Percentiles rank a stretch among this genome's conserved stretches.
phyloP scores from a whole-genome alignment of 108 stramenopile genomes.

The Asterionellopsis glacialis region DNA sequence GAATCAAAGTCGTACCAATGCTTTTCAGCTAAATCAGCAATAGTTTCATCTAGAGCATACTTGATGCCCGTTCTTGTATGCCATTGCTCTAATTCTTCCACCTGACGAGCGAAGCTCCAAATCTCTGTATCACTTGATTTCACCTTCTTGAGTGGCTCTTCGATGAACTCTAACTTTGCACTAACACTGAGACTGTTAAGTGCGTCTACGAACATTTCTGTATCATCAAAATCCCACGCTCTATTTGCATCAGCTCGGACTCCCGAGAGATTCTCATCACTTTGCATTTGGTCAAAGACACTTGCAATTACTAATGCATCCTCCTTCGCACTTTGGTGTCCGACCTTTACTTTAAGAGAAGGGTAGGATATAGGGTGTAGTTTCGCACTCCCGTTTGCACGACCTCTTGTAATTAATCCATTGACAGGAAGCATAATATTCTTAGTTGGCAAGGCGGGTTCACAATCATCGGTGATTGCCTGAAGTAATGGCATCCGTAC shows the following conservation, averaged over 20 bases:
- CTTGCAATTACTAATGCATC: conserved; percentile 39
- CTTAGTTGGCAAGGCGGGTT: neutral
- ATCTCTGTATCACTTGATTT: conserved; percentile 10
- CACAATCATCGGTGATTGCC: conserved; percentile 32
- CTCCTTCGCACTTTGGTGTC: conserved; percentile 34
- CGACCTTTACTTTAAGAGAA: conserved; percentile 79
- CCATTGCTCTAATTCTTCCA: conserved; percentile 47
- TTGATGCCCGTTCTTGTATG: conserved; percentile 30
- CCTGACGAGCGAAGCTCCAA: conserved; percentile 49
- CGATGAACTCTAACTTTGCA: conserved; percentile 60
- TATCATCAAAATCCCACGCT: conserved; percentile 50
- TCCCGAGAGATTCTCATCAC: conserved; percentile 1
- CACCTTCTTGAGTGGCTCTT: conserved; percentile 61
- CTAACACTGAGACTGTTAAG: neutral
- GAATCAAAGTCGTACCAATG: conserved; percentile 35
- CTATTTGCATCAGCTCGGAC: conserved; percentile 75
- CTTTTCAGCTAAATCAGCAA: conserved; percentile 55
- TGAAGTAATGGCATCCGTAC: conserved; percentile 46
- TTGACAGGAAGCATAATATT: conserved; percentile 43
- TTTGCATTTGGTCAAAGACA: conserved; percentile 1
- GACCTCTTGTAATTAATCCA: conserved; percentile 59
- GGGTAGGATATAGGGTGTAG: conserved; percentile 15
- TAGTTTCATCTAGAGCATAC: conserved; percentile 78
- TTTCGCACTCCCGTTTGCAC: neutral
- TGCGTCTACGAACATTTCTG: conserved; percentile 31